phyloP scores from a whole-genome alignment of 257 asterid species.

The Nicotiana undulata region DNA sequence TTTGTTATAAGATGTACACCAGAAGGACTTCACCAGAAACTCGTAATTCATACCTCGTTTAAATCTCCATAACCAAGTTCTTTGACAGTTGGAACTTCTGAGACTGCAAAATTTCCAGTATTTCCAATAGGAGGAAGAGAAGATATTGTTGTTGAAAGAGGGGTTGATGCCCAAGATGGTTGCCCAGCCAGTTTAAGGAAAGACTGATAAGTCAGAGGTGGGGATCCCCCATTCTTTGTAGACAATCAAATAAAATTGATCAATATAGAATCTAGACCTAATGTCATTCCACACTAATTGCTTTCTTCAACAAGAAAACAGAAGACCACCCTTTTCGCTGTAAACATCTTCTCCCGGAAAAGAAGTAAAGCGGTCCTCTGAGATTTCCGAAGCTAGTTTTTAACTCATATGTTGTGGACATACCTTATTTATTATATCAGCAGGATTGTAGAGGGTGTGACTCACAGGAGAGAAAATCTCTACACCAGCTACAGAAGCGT shows the following conservation, averaged over 20 bases:
- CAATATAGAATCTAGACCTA: not conserved
- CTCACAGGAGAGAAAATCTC: slow-evolving; percentile 87
- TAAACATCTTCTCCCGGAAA: not conserved
- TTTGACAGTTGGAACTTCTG: slow-evolving; percentile 62
- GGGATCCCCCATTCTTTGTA: slow-evolving; percentile 76
- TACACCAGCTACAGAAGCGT: slow-evolving; percentile 48
- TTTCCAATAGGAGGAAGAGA: slow-evolving; percentile 69
- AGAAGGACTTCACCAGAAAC: not conserved
- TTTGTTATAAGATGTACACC: slow-evolving; percentile 2
- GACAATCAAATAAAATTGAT: not conserved
- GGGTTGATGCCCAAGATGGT: slow-evolving; percentile 71
- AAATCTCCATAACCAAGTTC: slow-evolving; percentile 75
- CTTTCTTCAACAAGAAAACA: not conserved
- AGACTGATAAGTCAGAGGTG: slow-evolving; percentile 83
- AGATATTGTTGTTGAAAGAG: slow-evolving; percentile 34
- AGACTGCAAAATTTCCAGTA: slow-evolving; percentile 33
- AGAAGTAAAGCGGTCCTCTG: not conserved
- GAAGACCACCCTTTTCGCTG: not conserved
- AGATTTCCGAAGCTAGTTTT: not conserved
- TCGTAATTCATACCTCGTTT: slow-evolving; percentile 38
- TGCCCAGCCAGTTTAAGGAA: slow-evolving; percentile 82
- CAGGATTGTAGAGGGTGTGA: slow-evolving; percentile 85
- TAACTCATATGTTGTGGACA: not conserved
- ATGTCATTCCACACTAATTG: not conserved
- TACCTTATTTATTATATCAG: slow-evolving; percentile 76